Evolutionary conservation across 371 early-diverging fungal genomes (phyloP), one percentile per base, ranked within the genome.

Genomic region (Apophysomyces trapeziformis): DNA sequence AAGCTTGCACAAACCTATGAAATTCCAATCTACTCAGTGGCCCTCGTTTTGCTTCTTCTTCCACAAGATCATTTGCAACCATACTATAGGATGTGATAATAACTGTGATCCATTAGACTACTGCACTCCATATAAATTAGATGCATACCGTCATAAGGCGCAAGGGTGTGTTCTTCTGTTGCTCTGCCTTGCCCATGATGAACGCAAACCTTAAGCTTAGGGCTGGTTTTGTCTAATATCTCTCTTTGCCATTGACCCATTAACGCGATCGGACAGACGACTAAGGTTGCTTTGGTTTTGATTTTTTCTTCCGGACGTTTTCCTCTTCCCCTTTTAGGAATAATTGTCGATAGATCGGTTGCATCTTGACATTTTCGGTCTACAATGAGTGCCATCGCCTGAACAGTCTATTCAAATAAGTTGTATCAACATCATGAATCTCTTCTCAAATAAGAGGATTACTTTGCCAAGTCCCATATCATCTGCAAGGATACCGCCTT

Each of bases 401-500:
- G 92, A 38, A 96, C 67, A 0, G 97, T 96, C 79, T 79, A 69
- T 3, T 2, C 5, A 13, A 1, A 18, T 16, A 18, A 65, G 14
- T 57, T 8, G 37, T 12, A 58, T 58, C 41, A 41, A 5, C 13
- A 41, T 0, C 0, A 41, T 11, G 13, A 41, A 41, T 1, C 5
- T 41, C 26, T 26, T 3, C 2, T 26, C 3, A 26, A 26, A 26
- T 26, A 26, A 26, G 32, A 26, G 3, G 32, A 26, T 26, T 73
- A 78, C 79, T 66, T 75, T 72, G 63, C 79, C 80, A 38, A 79
- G 72, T 14, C 84, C 86, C 85, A 86, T 85, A 63, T 93, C 94
- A 67, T 93, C 94, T 0, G 88, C 88, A 35, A 93, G 72, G 32
- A 93, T 86, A 9, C 94, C 94, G 54, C 94, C 94, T 8, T 78